Percentiles rank a stretch among this genome's conserved stretches.
Evolutionary conservation across 2,329 filamentous ascomycete species (phyloP).

Genomic region (Myriosclerotinia curreyana): DNA sequence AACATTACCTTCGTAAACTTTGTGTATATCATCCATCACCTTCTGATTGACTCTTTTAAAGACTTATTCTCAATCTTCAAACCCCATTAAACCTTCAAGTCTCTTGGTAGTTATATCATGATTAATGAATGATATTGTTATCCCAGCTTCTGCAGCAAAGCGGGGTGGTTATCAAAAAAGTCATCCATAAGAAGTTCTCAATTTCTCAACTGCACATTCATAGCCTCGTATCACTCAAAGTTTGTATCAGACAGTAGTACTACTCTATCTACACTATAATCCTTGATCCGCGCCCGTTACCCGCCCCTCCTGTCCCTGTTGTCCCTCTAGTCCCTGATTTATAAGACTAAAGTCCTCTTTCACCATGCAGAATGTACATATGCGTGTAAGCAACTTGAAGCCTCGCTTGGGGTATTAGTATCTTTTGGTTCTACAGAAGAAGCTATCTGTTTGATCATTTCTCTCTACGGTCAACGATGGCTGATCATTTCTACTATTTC

Average conservation of each 20-base stretch:
- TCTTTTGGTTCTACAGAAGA: neutral
- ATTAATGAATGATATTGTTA: neutral
- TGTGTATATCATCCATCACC: neutral
- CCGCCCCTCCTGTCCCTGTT: neutral
- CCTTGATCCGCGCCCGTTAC: constrained; percentile 6
- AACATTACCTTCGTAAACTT: no score
- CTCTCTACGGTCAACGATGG: neutral
- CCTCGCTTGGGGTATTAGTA: neutral
- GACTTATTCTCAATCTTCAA: constrained; percentile 2
- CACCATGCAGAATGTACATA: constrained; percentile 1
- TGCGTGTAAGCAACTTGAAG: neutral
- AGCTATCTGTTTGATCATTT: constrained; percentile 2
- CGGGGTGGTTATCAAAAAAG: neutral
- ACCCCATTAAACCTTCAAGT: neutral
- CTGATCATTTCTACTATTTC: no score
- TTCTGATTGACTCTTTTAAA: neutral
- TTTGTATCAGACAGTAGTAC: neutral
- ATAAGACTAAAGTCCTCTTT: neutral
- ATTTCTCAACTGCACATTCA: neutral
- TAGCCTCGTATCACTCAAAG: constrained; percentile 4
- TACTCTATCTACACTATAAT: no score
- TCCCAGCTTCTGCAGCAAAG: constrained; percentile 6
- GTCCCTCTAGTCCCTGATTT: neutral
- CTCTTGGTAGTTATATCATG: neutral
- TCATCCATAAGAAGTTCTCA: neutral